Base-by-base conservation (phyloP, 495 filamentous ascomycete genomes). In the Evernia prunastri region DNA sequence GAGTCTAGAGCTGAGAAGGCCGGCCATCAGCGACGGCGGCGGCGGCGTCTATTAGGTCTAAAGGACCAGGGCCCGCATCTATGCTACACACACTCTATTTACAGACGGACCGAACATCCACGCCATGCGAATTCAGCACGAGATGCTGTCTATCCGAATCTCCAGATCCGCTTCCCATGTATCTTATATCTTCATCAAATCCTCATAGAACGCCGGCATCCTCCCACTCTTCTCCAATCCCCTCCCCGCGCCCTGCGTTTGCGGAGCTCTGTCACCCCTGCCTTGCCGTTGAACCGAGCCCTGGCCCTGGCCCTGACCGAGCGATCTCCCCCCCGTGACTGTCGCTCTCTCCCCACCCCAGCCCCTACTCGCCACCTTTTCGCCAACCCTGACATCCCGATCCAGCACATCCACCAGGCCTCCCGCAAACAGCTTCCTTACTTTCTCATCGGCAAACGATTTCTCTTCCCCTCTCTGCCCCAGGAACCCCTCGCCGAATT, bases 381-480 rank as follows among this genome's bases (percentile, higher is more conserved):
- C 65, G 4, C 27, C 29, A 37, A 45, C 37, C 39, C 31, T 66
- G 1, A 66, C 58, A 60, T 71, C 67, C 18, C 63, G 69, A 66
- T 71, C 69, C 36, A 78, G 59, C 27, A 79, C 72, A 43, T 79
- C 73, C 9, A 79, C 79, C 17, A 81, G 54, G 5, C 76, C 73
- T 35, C 65, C 60, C 4, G 76, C 76, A 59, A 80, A 79, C 12
- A 68, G 59, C 60, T 74, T 72, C 49, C 75, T 70, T 1, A 71
- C 68, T 1, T 68, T 66, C 39, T 78, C 75, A 64, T 80, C 78
- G 1, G 76, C 74, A n/a, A 81, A 66, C 62, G 66, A 75, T 1
- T 57, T 61, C 56, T 45, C 59, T 13, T 67, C 56, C 7, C 65
- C 56, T 5, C 35, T 56, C n/a, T 60, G 61, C 7, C 37, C n/a